A percentile compares a stretch with the other conserved stretches of the same genome.
Conservation (phyloP, 2,329 filamentous ascomycete genomes). For the Apiospora pterosperma region DNA sequence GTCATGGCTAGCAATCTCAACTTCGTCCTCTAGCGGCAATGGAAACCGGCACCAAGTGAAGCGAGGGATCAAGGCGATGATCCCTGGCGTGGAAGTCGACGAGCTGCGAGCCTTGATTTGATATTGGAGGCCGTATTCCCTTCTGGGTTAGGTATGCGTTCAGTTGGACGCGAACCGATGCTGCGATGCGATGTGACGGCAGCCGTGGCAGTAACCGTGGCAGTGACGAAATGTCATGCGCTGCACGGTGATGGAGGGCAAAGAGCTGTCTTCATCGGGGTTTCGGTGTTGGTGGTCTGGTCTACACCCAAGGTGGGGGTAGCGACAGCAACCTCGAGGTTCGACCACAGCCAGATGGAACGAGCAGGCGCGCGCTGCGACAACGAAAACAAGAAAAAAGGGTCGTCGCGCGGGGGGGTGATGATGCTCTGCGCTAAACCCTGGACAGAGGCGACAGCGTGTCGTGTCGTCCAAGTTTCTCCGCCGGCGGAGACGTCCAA, state of each 20-base stretch:
- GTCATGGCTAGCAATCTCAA: not conserved
- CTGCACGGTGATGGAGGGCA: not conserved
- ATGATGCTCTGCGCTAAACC: not conserved
- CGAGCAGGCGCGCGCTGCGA: not conserved
- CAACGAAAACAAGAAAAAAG: not conserved
- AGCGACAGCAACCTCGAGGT: not conserved
- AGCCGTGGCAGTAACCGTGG: not conserved
- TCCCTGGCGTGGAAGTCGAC: not conserved
- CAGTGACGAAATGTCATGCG: not conserved
- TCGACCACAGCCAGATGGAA: not conserved
- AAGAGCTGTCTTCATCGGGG: not conserved
- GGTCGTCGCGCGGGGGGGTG: not conserved
- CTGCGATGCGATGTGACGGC: not conserved
- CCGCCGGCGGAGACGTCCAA: not conserved
- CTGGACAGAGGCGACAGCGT: not conserved
- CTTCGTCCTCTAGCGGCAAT: not conserved
- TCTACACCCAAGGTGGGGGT: not conserved
- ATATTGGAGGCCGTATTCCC: not conserved
- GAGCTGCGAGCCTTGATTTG: not conserved
- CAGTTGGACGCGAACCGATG: not conserved
- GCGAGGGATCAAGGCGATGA: not conserved
- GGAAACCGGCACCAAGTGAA: not conserved
- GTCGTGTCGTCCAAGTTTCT: not conserved
- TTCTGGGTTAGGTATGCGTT: not conserved
- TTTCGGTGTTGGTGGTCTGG: not conserved